These are phyloP conservation scores for Podospora pseudocomata DNA, from an alignment of 495 filamentous ascomycete genomes.

Conservation along the genomic window DNA sequence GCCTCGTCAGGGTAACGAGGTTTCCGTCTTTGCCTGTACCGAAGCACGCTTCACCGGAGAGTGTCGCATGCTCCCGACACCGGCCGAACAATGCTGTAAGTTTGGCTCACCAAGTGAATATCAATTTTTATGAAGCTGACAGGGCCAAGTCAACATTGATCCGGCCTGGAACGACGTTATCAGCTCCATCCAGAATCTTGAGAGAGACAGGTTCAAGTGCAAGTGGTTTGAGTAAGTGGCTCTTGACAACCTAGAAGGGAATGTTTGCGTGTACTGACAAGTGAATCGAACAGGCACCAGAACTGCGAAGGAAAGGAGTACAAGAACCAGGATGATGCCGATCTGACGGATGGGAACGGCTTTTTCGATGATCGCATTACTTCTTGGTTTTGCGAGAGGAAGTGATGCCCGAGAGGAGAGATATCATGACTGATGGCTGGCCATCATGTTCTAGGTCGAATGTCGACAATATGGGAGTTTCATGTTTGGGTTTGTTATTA, in stretches of 20 bases:
- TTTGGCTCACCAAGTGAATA: not conserved
- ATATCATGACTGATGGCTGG: too few species aligned
- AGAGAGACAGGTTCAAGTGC: not conserved
- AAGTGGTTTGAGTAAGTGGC: not conserved
- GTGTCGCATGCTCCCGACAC: not conserved
- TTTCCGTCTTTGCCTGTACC: not conserved
- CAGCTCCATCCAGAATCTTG: not conserved
- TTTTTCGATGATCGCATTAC: not conserved
- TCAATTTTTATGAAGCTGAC: not conserved
- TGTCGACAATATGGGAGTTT: too few species aligned
- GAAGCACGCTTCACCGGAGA: not conserved
- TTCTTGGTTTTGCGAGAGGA: not conserved
- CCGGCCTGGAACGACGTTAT: not conserved
- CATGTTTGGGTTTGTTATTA: too few species aligned
- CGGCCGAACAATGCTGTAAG: not conserved
- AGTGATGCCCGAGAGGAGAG: too few species aligned
- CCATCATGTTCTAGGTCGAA: too few species aligned
- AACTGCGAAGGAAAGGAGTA: not conserved
- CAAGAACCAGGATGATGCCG: slow-evolving; percentile 4
- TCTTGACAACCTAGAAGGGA: not conserved
- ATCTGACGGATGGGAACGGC: not conserved
- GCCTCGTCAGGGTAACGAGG: not conserved
- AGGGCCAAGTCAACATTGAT: not conserved
- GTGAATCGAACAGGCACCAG: not conserved
- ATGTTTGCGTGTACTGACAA: not conserved